Base-by-base conservation (phyloP, 129 eudicot genomes). In the Oenanthe sinensis region DNA sequence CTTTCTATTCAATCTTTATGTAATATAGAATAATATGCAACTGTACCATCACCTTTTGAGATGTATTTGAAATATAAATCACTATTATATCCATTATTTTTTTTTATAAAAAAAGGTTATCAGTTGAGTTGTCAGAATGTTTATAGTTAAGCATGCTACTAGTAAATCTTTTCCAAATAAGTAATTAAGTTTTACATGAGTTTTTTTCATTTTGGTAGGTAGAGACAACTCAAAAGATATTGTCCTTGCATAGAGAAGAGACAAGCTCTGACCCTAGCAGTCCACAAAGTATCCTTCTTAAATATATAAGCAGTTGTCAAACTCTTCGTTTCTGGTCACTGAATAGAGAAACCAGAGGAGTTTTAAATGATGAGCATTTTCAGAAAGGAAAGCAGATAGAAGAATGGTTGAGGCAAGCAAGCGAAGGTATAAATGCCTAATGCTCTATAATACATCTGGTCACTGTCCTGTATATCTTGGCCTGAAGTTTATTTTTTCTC, bases 301-400 rank as follows among this genome's bases (percentile, higher is more conserved):
- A 95, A 81, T 91, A 88, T 75, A 90, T 95, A 33, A 95, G 98
- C 83, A 95, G 98, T 83, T 95, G 98, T 84, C 98, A 91, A 83
- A 95, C 85, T 82, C 86, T 95, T 81, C 93, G 97, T 2, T 90
- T 95, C 69, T 95, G 96, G 97, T 87, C 98, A 62, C 72, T 91
- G 68, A 87, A 91, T 65, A 79, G 90, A 68, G 68, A 91, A 16
- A 90, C 90, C 73, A 86, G 97, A 78, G 98, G 88, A 76, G 85
- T 84, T 84, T 80, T 90, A 77, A 88, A 91, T 47, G 81, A 86
- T 72, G 98, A 91, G 83, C 97, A 88, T 77, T 92, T 91, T 80
- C 97, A 88, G 75, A 95, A 95, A 89, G 98, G 97, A 86, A 90
- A 95, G 77, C 97, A 91, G 75, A 91, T 91, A 54, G 97, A 91